Percentiles rank a stretch among this genome's conserved stretches.
These are phyloP conservation scores for Hibiscus tridactylites DNA, from an alignment of 345 rosid species.

Conservation along the genomic window DNA sequence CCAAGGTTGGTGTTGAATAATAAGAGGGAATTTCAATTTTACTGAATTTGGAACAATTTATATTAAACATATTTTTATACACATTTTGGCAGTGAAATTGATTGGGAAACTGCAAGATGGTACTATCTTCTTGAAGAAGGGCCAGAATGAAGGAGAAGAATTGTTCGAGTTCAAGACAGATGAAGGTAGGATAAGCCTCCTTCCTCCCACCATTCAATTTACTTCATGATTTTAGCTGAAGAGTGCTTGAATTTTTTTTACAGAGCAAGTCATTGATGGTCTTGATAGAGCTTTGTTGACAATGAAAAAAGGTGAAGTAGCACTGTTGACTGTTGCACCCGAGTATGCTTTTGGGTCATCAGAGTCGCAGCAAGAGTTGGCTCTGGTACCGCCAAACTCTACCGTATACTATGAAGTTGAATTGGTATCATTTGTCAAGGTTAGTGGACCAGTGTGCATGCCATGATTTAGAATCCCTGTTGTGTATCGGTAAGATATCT, in stretches of 20 bases:
- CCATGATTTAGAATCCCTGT: neutral
- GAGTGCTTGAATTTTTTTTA: neutral
- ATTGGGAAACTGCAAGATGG: slow-evolving; percentile 80
- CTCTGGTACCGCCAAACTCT: slow-evolving; percentile 65
- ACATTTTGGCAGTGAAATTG: slow-evolving; percentile 57
- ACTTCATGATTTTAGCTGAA: neutral
- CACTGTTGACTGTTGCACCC: slow-evolving; percentile 57
- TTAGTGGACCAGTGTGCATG: slow-evolving; percentile 12
- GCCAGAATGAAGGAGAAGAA: slow-evolving; percentile 56
- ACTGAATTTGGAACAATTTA: neutral
- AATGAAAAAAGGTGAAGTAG: slow-evolving; percentile 93
- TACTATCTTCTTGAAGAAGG: slow-evolving; percentile 66
- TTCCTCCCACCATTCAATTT: neutral
- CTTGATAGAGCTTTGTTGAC: slow-evolving; percentile 71
- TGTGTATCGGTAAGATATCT: neutral
- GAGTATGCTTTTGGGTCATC: slow-evolving; percentile 76
- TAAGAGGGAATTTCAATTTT: neutral
- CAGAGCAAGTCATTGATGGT: slow-evolving; percentile 90
- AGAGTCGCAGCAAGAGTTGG: slow-evolving; percentile 68
- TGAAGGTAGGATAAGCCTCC: slow-evolving; percentile 41
- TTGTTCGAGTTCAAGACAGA: slow-evolving; percentile 71
- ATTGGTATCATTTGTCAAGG: slow-evolving; percentile 70
- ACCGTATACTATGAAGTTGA: slow-evolving; percentile 69
- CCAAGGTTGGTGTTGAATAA: slow-evolving; percentile 34
- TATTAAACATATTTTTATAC: neutral